A percentile compares a stretch with the other conserved stretches of the same genome.
phyloP scores from a whole-genome alignment of 2,329 filamentous ascomycete species.

The Pseudocercospora musae region DNA sequence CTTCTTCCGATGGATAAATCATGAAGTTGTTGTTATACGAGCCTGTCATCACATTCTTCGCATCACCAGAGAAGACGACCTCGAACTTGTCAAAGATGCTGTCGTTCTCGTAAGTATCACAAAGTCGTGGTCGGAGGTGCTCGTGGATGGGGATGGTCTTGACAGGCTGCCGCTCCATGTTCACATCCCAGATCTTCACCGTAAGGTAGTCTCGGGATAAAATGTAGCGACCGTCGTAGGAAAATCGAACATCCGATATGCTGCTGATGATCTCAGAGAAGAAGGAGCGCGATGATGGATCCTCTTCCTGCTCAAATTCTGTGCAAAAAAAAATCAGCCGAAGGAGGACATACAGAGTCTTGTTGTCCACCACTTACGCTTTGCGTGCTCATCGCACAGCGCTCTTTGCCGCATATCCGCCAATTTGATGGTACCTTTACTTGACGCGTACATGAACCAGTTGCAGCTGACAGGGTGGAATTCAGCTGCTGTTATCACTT shows the following conservation, averaged over 20 bases:
- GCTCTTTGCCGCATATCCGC: slow-evolving; percentile 98
- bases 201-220: slow-evolving; percentile 96
- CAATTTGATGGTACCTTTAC: slow-evolving; percentile 97
- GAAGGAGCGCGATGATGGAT: slow-evolving; percentile 93
- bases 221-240: slow-evolving; percentile 92
- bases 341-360: slow-evolving; percentile 7
- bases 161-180: slow-evolving; percentile 95
- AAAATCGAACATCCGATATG: slow-evolving; percentile 97
- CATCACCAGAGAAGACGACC: slow-evolving; percentile 96
- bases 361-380: slow-evolving; percentile 63
- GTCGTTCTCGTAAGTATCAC: slow-evolving; percentile 98
- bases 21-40: slow-evolving; percentile 99
- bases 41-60: slow-evolving; percentile 98
- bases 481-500: slow-evolving; percentile 97
- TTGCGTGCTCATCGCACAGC: slow-evolving; percentile 90
- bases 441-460: slow-evolving; percentile 99
- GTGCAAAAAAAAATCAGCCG: slow-evolving; percentile 19
- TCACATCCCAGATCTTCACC: slow-evolving; percentile 99
- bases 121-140: slow-evolving; percentile 86
- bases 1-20: slow-evolving; percentile 96
- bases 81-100: slow-evolving; percentile 99
- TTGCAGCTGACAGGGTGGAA: slow-evolving; percentile 98
- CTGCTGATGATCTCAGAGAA: slow-evolving; percentile 99
- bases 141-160: slow-evolving; percentile 99
- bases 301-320: slow-evolving; percentile 99